phyloP scores from a whole-genome alignment of 495 filamentous ascomycete genomes.

The Tetracladium setigerum region DNA sequence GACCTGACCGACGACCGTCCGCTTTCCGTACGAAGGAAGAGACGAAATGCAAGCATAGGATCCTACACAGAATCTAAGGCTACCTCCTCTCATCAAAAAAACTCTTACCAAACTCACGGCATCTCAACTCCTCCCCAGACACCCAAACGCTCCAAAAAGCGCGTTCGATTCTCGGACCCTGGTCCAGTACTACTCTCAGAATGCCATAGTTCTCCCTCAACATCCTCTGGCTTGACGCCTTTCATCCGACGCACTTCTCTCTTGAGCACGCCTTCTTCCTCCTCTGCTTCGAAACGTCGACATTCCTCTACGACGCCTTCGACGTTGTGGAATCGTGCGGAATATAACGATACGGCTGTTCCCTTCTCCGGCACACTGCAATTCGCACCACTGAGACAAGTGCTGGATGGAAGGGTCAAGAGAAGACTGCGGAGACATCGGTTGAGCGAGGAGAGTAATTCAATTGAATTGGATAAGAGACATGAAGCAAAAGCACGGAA shows the following conservation, averaged over 20 bases:
- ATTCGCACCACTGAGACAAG: conserved; percentile 61
- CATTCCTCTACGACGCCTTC: conserved; percentile 29
- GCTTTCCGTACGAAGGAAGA: conserved; percentile 12
- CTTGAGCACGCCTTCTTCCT: conserved; percentile 12
- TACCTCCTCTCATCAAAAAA: background rate
- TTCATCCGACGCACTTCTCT: conserved; percentile 53
- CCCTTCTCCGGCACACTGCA: conserved; percentile 36
- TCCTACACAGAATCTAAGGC: background rate
- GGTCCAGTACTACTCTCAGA: conserved; percentile 37
- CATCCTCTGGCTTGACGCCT: conserved; percentile 62
- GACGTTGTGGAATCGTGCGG: conserved; percentile 8
- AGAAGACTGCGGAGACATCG: conserved; percentile 63
- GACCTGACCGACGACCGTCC: conserved; percentile 12
- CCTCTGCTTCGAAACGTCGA: conserved; percentile 37
- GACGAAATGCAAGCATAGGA: conserved; percentile 10
- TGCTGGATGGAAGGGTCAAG: conserved; percentile 63
- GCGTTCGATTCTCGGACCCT: conserved; percentile 67
- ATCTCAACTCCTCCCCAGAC: conserved; percentile 22
- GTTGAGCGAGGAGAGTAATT: conserved; percentile 68
- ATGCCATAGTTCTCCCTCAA: conserved; percentile 1
- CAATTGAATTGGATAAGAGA: conserved; percentile 50
- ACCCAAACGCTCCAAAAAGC: conserved; percentile 41
- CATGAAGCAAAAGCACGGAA: conserved; percentile 29
- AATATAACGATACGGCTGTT: conserved; percentile 13
- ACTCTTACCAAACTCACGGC: conserved; percentile 7